Evolutionary conservation across 2,329 filamentous ascomycete species (phyloP).

Genomic region (Dendryphion nanum): DNA sequence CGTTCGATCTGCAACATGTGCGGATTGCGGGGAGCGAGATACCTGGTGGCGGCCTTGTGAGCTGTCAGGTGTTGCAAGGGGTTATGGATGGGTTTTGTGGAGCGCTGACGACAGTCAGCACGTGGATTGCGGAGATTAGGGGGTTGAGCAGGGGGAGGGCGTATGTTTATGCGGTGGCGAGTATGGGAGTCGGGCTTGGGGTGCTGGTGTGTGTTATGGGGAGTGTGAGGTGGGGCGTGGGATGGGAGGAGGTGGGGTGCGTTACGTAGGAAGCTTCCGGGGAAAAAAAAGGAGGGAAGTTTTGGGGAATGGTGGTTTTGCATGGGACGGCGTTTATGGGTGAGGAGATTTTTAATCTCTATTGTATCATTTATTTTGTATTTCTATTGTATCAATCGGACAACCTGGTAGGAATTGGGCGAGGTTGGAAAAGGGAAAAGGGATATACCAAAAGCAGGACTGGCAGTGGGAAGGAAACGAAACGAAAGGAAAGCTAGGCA

Average conservation of each 20-base stretch:
- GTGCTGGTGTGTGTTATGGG: constrained; percentile 72
- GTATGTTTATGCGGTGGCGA: constrained; percentile 67
- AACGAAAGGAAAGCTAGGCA: too few species aligned
- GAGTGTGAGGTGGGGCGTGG: constrained; percentile 66
- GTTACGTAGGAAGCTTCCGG: too few species aligned
- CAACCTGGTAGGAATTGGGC: too few species aligned
- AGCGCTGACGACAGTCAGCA: constrained; percentile 48
- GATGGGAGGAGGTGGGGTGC: constrained; percentile 9
- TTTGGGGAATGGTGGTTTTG: too few species aligned
- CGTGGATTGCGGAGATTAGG: constrained; percentile 48
- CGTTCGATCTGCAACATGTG: constrained; percentile 74
- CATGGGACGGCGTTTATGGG: too few species aligned
- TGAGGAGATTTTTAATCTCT: too few species aligned
- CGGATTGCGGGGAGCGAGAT: constrained; percentile 44
- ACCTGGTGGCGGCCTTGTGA: constrained; percentile 46
- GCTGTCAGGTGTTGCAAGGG: constrained; percentile 49
- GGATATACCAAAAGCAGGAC: too few species aligned
- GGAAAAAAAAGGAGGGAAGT: too few species aligned
- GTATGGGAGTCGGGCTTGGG: constrained; percentile 58
- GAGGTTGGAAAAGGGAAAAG: too few species aligned
- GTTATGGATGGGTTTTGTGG: constrained; percentile 51
- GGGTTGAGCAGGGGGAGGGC: constrained; percentile 49
- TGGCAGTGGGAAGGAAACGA: too few species aligned
- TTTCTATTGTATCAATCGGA: too few species aligned
- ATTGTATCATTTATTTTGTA: too few species aligned